phyloP scores from a whole-genome alignment of 2,329 filamentous ascomycete species.

The Aspergillus cejpii region DNA sequence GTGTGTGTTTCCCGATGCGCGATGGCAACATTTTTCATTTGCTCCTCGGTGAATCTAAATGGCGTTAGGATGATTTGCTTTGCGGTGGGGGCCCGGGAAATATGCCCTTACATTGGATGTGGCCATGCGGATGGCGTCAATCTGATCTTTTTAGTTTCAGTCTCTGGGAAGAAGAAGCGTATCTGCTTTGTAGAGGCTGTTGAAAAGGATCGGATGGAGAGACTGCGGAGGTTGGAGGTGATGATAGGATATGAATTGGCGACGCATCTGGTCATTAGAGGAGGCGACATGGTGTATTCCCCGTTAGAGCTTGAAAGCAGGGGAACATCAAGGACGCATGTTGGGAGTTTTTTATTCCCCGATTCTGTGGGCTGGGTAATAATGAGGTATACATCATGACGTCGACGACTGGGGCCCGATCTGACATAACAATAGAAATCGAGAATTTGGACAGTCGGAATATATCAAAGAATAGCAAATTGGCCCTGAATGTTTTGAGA shows the following conservation, averaged over 20 bases:
- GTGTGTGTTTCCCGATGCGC: conserved; percentile 69
- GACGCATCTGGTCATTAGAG: neutral
- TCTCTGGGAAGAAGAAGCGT: neutral
- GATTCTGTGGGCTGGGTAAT: too few relatives aligned
- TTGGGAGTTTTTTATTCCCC: too few relatives aligned
- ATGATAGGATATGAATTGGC: neutral
- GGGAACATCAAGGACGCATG: too few relatives aligned
- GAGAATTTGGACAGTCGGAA: too few relatives aligned
- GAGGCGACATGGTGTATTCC: neutral
- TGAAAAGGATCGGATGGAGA: neutral
- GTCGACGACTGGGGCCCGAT: too few relatives aligned
- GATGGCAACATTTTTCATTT: conserved; percentile 68
- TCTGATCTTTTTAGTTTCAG: neutral
- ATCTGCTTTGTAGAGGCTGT: neutral
- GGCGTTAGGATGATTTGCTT: conserved; percentile 10
- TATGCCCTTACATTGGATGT: neutral
- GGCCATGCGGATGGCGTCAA: neutral
- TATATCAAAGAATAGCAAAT: too few relatives aligned
- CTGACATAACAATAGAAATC: too few relatives aligned
- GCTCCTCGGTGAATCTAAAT: conserved; percentile 60
- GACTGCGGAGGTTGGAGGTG: neutral
- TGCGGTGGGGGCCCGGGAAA: neutral
- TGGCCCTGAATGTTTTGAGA: too few relatives aligned
- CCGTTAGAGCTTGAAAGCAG: too few relatives aligned
- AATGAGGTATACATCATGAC: too few relatives aligned